Conservation (phyloP, 441 rosid genomes). For the Adansonia rubrostipa region DNA sequence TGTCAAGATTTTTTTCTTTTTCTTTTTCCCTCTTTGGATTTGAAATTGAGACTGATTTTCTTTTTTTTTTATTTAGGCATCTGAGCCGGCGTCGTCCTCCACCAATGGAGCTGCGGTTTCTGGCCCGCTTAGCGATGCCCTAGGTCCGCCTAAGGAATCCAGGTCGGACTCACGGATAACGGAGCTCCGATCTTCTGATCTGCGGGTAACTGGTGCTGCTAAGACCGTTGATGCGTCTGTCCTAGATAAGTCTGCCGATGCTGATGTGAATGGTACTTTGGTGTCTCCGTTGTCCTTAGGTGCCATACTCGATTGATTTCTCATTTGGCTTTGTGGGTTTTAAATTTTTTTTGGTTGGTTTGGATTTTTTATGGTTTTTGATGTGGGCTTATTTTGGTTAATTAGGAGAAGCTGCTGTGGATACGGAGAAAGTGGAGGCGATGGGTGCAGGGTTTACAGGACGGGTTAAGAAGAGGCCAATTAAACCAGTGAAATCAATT, state of each 20-base stretch:
- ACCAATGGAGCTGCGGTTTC: conserved; percentile 43
- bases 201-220: conserved; percentile 43
- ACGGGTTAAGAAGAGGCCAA: conserved; percentile 54
- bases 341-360: conserved; percentile 9
- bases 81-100: conserved; percentile 54
- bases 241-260: conserved; percentile 54
- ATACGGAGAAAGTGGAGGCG: conserved; percentile 58
- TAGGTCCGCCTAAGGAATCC: conserved; percentile 41
- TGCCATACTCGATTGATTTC: conserved; percentile 36
- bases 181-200: conserved; percentile 74
- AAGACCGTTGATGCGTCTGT: conserved; percentile 45
- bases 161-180: conserved; percentile 57
- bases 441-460: conserved; percentile 27
- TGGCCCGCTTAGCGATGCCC: conserved; percentile 32
- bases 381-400: conserved; percentile 21
- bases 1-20: background rate
- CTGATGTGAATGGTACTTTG: conserved; percentile 47
- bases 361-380: background rate
- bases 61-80: conserved; percentile 41
- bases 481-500: conserved; percentile 33
- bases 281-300: conserved; percentile 58
- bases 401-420: conserved; percentile 52
- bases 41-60: conserved; percentile 39
- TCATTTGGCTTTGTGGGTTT: background rate
- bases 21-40: background rate